Conservation (phyloP, 345 rosid species). For the Arabidopsis thaliana region TAIR10.1 NC_003074.8:2483001-2483500, state of each 20-base stretch:
- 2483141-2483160: constrained; percentile 87
- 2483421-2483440: constrained; percentile 84
- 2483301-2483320: constrained; percentile 89
- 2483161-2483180: constrained; percentile 76
- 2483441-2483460: constrained; percentile 96
- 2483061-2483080: neutral
- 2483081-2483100: constrained; percentile 8
- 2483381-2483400: constrained; percentile 51
- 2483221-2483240: constrained; percentile 88
- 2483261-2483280: constrained; percentile 94
- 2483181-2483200: constrained; percentile 97
- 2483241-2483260: constrained; percentile 92
- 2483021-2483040: constrained; percentile 98
- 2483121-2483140: constrained; percentile 64
- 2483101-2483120: constrained; percentile 27
- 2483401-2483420: constrained; percentile 90
- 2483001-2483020: constrained; percentile 95
- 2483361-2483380: constrained; percentile 8
- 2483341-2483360: neutral
- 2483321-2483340: neutral
- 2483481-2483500: constrained; percentile 79
- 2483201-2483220: constrained; percentile 83
- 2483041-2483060: constrained; percentile 62
- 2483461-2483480: constrained; percentile 94
- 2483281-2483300: constrained; percentile 98